A percentile compares a stretch with the other conserved stretches of the same genome.
Evolutionary conservation across 2,329 filamentous ascomycete genomes (phyloP).

Genomic region (Talaromyces sp.): DNA sequence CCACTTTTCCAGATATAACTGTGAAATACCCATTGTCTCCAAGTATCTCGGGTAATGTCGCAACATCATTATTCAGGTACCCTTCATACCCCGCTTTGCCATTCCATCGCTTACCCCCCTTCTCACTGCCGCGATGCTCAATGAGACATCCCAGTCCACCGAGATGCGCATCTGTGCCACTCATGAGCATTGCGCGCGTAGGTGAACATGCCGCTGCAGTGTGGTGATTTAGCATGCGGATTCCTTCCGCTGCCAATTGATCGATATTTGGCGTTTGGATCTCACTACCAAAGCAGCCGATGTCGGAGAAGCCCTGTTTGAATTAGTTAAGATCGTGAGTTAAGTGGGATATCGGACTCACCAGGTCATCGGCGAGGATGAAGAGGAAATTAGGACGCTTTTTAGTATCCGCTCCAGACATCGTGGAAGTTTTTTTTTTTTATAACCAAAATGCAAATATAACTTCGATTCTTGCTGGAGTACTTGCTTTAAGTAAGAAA

Average conservation of each 20-base stretch:
- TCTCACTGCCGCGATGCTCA: neutral
- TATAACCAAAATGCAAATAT: too few relatives aligned
- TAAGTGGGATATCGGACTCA: neutral
- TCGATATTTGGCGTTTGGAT: slow-evolving; percentile 60
- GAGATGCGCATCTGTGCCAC: slow-evolving; percentile 27
- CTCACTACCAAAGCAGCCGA: slow-evolving; percentile 58
- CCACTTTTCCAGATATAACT: slow-evolving; percentile 10
- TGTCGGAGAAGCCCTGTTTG: slow-evolving; percentile 52
- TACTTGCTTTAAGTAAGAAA: too few relatives aligned
- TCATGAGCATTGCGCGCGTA: slow-evolving; percentile 36
- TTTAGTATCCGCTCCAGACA: neutral
- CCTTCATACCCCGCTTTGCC: slow-evolving; percentile 13
- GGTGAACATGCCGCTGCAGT: slow-evolving; percentile 36
- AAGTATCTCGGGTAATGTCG: slow-evolving; percentile 9
- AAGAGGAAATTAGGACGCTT: slow-evolving; percentile 32
- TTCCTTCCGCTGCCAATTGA: slow-evolving; percentile 40
- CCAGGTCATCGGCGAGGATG: slow-evolving; percentile 45
- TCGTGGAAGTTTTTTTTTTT: too few relatives aligned
- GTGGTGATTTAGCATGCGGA: slow-evolving; percentile 24
- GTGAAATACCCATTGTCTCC: slow-evolving; percentile 12
- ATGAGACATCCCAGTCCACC: slow-evolving; percentile 8
- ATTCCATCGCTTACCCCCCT: slow-evolving; percentile 6
- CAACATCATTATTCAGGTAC: slow-evolving; percentile 12
- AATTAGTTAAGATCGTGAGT: neutral
- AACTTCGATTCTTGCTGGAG: too few relatives aligned